These are phyloP conservation scores for Platanus orientalis DNA, from an alignment of 164 flowering plant species.

Conservation along the genomic window DNA sequence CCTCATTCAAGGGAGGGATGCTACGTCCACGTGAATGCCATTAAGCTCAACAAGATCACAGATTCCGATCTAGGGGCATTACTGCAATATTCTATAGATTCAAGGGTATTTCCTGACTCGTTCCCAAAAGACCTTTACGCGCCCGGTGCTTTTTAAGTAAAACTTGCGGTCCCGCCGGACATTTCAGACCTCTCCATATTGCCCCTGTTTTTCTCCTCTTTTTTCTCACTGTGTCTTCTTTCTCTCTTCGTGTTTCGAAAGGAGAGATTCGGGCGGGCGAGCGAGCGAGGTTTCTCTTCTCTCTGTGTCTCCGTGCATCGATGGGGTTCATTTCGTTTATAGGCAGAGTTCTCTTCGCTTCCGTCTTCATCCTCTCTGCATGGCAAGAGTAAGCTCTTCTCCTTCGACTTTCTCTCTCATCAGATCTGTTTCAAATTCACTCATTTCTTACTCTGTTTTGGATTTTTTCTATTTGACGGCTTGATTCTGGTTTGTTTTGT, in stretches of 20 bases:
- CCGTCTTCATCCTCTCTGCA: slow-evolving; percentile 45
- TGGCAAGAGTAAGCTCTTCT: slow-evolving; percentile 45
- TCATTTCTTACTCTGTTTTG: neutral
- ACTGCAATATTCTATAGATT: neutral
- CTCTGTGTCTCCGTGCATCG: neutral
- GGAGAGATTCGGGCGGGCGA: neutral
- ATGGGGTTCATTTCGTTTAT: slow-evolving; percentile 46
- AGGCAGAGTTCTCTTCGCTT: slow-evolving; percentile 45
- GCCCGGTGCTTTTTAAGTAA: neutral
- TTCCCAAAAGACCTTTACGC: neutral
- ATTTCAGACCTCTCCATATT: neutral
- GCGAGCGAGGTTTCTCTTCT: neutral
- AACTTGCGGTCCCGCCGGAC: neutral
- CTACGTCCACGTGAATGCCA: too few species aligned
- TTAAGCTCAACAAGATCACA: too few species aligned
- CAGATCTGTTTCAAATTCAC: slow-evolving; percentile 12
- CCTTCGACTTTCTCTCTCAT: neutral
- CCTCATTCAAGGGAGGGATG: too few species aligned
- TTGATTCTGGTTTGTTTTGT: neutral
- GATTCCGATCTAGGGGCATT: too few species aligned
- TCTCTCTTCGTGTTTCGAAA: neutral
- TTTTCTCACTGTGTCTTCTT: neutral
- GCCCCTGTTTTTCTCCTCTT: neutral
- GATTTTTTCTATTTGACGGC: neutral
- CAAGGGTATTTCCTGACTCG: neutral